Conservation (phyloP, 1,139 yeast genomes). For the Pichia norvegensis region DNA sequence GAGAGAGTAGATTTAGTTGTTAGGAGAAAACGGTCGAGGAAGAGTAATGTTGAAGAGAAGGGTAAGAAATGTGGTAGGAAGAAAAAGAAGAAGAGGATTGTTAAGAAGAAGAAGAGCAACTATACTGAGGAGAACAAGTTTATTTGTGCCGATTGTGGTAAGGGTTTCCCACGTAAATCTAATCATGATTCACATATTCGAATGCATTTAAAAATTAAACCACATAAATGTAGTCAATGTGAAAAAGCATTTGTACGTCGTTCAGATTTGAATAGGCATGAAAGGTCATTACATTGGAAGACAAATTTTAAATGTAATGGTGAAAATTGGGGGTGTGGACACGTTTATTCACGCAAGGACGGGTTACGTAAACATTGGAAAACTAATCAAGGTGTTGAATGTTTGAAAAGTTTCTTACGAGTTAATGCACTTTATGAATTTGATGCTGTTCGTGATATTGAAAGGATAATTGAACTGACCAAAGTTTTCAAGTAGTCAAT, state of each 20-base stretch:
- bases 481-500: not conserved
- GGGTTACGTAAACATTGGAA: conserved; percentile 15
- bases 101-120: not conserved
- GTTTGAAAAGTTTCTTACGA: conserved; percentile 5
- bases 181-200: conserved; percentile 85
- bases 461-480: conserved; percentile 7
- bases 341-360: conserved; percentile 12
- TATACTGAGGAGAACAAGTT: not conserved
- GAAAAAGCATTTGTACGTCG: conserved; percentile 94
- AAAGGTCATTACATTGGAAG: conserved; percentile 85
- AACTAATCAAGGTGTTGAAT: conserved; percentile 7
- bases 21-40: not conserved
- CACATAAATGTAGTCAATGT: conserved; percentile 78
- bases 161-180: conserved; percentile 84
- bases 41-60: not conserved
- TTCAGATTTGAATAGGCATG: conserved; percentile 90
- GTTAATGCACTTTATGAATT: not conserved
- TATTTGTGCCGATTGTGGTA: conserved; percentile 69
- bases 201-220: conserved; percentile 91
- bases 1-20: no score
- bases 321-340: conserved; percentile 13
- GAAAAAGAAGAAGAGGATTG: not conserved
- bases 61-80: not conserved
- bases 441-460: conserved; percentile 3
- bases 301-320: conserved; percentile 72